Conservation (phyloP, 805 yeast species). For the Candida palmyrensis region DNA sequence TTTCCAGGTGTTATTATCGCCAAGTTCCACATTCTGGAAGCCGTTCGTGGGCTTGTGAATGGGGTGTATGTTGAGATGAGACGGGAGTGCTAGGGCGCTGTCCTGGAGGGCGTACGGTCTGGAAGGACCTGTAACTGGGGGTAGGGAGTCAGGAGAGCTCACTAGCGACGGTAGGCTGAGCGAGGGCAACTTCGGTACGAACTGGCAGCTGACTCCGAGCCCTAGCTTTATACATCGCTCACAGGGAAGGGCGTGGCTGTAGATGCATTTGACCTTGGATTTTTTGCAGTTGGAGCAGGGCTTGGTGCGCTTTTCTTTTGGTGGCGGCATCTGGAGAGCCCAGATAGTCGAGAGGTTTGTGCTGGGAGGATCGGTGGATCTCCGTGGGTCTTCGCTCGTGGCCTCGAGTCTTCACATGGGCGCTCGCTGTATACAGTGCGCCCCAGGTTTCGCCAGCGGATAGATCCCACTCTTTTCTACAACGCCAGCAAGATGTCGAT, state of each 20-base stretch:
- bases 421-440: too few species aligned
- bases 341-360: too few species aligned
- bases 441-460: too few species aligned
- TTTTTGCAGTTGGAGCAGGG: slow-evolving; percentile 63
- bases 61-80: not conserved
- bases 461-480: too few species aligned
- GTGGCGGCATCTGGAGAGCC: too few species aligned
- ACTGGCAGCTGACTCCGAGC: slow-evolving; percentile 45
- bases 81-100: too few species aligned
- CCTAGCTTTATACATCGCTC: slow-evolving; percentile 50
- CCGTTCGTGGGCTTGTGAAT: slow-evolving; percentile 8
- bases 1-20: too few species aligned
- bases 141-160: not conserved
- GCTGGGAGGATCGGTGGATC: too few species aligned
- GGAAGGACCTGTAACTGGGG: not conserved
- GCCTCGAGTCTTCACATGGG: too few species aligned
- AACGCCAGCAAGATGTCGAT: slow-evolving; percentile 38
- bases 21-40: not conserved
- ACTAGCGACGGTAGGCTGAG: slow-evolving; percentile 2
- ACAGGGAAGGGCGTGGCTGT: slow-evolving; percentile 46
- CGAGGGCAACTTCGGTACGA: slow-evolving; percentile 47
- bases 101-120: too few species aligned
- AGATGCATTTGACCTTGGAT: slow-evolving; percentile 59
- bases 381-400: too few species aligned
- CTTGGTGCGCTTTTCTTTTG: slow-evolving; percentile 39